phyloP scores from a whole-genome alignment of 345 rosid genomes.

The Stellera chamaejasme region DNA sequence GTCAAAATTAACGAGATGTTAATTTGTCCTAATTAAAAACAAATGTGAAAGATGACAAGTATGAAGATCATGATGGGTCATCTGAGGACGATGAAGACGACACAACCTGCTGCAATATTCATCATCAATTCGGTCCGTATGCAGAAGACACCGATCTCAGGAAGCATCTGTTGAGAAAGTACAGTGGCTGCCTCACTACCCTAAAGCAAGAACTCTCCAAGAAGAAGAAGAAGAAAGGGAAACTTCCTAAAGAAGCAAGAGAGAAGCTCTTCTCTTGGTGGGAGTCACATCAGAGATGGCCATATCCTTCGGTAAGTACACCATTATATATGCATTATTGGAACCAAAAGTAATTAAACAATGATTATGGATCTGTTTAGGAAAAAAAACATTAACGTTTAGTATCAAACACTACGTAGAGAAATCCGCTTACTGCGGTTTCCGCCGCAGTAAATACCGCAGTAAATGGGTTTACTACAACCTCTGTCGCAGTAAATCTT shows the following conservation, averaged over 20 bases:
- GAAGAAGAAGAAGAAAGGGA: conserved; percentile 94
- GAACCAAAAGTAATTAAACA: no score
- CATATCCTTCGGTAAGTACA: conserved; percentile 95
- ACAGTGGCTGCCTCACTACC: conserved; percentile 81
- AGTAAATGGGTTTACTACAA: no score
- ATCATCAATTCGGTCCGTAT: conserved; percentile 66
- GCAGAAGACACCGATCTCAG: conserved; percentile 86
- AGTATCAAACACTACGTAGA: no score
- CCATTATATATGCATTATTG: no score
- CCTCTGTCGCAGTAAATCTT: no score
- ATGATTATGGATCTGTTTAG: no score
- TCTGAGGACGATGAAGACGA: conserved; percentile 70
- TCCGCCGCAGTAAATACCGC: no score
- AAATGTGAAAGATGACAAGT: conserved; percentile 63
- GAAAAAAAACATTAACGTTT: no score
- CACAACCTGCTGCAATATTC: conserved; percentile 53
- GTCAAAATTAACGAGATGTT: no score
- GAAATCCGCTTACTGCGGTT: no score
- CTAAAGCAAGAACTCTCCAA: conserved; percentile 86
- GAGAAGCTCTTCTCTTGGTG: conserved; percentile 93
- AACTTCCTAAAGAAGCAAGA: conserved; percentile 91
- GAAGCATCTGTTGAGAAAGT: conserved; percentile 76
- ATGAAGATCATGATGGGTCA: conserved; percentile 51
- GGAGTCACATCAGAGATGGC: conserved; percentile 95
- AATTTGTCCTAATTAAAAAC: no score